Evolutionary conservation across 129 eudicot species (phyloP), one percentile per base, ranked within the genome.

Genomic region (Escallonia herrerae): DNA sequence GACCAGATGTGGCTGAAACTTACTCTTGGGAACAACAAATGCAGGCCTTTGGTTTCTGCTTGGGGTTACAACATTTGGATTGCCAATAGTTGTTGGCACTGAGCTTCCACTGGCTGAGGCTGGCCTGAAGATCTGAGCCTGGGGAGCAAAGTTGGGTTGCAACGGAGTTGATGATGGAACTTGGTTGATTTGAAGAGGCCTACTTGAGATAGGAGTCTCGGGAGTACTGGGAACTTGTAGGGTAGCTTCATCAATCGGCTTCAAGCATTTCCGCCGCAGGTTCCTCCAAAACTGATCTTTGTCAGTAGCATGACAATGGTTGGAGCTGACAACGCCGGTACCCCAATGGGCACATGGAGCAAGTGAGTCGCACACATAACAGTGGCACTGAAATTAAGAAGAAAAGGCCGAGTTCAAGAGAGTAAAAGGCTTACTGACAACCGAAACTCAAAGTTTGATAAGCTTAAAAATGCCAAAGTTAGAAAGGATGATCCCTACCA

Each of bases 291-390:
- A 78, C 5, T 69, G 80, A 10, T 56, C 80, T 78, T 85, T 83
- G 39, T 88, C 95, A 15, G 85, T 83, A 41, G 98, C 98, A 65
- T 81, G 87, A 64, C 98, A 93, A 65, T 93, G 98, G 50, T 79
- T 84, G 13, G 63, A 44, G 59, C 55, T 14, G 55, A 69, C 61
- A 77, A 38, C 58, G 66, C 96, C 96, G 41, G 70, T 72, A 15
- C 80, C 90, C 98, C 98, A 93, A 42, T 62, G 66, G 71, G 72
- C 40, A 72, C 98, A 88, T 40, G 98, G 98, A 70, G 98, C 95
- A 71, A 86, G 76, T 54, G 85, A 72, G 83, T 93, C 95, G 72
- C 97, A 91, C 56, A 91, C 96, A 73, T 85, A 91, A 74, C 98
- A 93, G 72, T 93, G 95, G 80, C 98, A 93, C 96, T 93, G 95